Percentiles rank a stretch among this genome's conserved stretches.
Evolutionary conservation across 768 basidiomycete genomes (phyloP).

Genomic region (Termitomyces sp.): DNA sequence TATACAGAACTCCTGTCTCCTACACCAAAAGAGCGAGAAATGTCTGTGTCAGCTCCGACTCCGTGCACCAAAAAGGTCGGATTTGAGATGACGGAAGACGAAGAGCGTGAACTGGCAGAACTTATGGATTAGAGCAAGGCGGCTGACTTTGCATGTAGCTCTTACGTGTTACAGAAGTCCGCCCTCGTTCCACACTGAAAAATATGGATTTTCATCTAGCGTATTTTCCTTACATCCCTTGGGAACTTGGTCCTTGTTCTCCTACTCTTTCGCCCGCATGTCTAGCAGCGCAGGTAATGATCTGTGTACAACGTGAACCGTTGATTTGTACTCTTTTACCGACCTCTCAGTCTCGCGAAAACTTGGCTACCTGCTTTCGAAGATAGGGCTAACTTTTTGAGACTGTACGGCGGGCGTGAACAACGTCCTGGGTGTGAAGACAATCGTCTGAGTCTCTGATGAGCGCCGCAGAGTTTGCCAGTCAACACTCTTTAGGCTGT

Average conservation of each 20-base stretch:
- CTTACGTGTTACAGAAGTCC: neutral
- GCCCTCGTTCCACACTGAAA: conserved; percentile 36
- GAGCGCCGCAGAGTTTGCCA: conserved; percentile 52
- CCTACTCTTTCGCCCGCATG: conserved; percentile 44
- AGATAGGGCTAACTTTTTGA: conserved; percentile 41
- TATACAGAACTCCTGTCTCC: conserved; percentile 34
- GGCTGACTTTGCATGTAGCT: neutral
- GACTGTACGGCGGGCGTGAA: conserved; percentile 45
- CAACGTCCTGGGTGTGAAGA: conserved; percentile 50
- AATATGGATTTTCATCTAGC: conserved; percentile 46
- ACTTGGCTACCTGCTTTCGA: conserved; percentile 38
- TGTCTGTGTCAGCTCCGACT: conserved; percentile 6
- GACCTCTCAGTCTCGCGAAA: conserved; percentile 34
- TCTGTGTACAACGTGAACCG: conserved; percentile 35
- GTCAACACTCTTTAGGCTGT: conserved; percentile 39
- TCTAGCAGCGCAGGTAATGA: conserved; percentile 41
- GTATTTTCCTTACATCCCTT: conserved; percentile 45
- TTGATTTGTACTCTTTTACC: conserved; percentile 40
- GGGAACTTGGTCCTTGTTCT: conserved; percentile 39
- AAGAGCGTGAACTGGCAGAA: conserved; percentile 85
- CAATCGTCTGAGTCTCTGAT: conserved; percentile 40
- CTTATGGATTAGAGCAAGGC: conserved; percentile 35
- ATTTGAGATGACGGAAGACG: conserved; percentile 73
- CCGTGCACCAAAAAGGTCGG: conserved; percentile 12
- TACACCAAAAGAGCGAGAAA: conserved; percentile 5